A percentile compares a stretch with the other conserved stretches of the same genome.
Conservation (phyloP, 1,284 basidiomycete species). For the Ceratobasidium sp. region DNA sequence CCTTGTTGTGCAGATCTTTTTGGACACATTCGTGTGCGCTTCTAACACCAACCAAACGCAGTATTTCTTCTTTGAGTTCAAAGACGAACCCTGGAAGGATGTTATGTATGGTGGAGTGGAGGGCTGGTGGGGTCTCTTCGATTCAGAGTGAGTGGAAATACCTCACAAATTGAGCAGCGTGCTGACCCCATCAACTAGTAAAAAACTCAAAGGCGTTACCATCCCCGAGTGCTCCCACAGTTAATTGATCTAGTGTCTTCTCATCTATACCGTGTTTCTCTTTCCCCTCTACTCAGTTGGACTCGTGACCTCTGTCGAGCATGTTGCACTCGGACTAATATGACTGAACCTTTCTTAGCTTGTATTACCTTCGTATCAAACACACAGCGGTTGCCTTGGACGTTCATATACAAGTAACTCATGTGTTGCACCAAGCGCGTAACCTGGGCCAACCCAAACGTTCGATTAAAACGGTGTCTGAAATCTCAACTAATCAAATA, state of each 20-base stretch:
- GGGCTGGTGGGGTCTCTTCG: conserved; percentile 76
- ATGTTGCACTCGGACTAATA: conserved; percentile 19
- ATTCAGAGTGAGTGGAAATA: conserved; percentile 58
- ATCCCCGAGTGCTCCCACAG: conserved; percentile 60
- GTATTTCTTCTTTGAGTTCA: conserved; percentile 91
- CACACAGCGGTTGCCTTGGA: conserved; percentile 10
- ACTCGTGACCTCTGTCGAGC: conserved; percentile 1
- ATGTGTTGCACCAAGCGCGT: too few species aligned
- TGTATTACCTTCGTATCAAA: conserved; percentile 6
- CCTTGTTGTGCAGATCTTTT: conserved; percentile 66
- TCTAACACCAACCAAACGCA: conserved; percentile 83
- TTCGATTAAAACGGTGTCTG: background rate
- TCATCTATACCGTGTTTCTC: conserved; percentile 28
- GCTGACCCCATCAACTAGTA: conserved; percentile 39
- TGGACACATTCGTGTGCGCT: conserved; percentile 89
- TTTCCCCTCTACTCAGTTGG: conserved; percentile 3
- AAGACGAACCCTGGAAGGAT: conserved; percentile 90
- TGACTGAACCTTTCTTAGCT: conserved; percentile 8
- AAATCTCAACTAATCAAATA: conserved; percentile 26
- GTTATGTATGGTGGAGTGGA: conserved; percentile 87
- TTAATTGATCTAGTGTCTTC: conserved; percentile 19
- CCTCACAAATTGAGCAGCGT: background rate
- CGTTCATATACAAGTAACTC: background rate
- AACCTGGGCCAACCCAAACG: background rate
- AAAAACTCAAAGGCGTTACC: conserved; percentile 60